Evolutionary conservation across 78 protist genomes (phyloP).

Genomic region (Capsaspora owczarzaki): DNA sequence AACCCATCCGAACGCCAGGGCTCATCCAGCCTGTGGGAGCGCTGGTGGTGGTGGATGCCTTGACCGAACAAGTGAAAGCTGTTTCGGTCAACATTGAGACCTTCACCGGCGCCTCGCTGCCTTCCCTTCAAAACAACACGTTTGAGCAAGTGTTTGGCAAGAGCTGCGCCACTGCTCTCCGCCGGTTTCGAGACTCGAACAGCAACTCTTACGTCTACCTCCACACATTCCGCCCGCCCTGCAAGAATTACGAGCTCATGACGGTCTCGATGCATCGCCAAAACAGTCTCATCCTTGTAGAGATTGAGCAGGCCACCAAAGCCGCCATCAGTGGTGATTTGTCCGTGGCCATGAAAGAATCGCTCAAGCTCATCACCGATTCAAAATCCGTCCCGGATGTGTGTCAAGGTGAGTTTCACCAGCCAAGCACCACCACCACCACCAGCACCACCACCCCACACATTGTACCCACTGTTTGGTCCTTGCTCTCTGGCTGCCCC

Average conservation of each 20-base stretch:
- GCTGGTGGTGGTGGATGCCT: background rate
- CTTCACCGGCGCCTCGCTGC: background rate
- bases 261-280: background rate
- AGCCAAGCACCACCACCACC: background rate
- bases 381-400: background rate
- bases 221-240: background rate
- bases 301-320: background rate
- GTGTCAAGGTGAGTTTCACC: background rate
- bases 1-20: background rate
- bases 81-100: background rate
- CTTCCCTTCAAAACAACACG: background rate
- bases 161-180: background rate
- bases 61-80: background rate
- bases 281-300: background rate
- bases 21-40: background rate
- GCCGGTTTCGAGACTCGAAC: background rate
- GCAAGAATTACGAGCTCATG: background rate
- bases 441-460: background rate
- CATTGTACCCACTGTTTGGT: background rate
- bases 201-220: background rate
- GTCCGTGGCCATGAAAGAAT: background rate
- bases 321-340: background rate
- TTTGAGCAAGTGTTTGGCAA: background rate
- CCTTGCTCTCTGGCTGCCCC: too few relatives aligned
- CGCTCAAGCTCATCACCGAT: background rate